Conservation (phyloP, 225 moss, liverwort and hornwort species). For the Asterella californica region DNA sequence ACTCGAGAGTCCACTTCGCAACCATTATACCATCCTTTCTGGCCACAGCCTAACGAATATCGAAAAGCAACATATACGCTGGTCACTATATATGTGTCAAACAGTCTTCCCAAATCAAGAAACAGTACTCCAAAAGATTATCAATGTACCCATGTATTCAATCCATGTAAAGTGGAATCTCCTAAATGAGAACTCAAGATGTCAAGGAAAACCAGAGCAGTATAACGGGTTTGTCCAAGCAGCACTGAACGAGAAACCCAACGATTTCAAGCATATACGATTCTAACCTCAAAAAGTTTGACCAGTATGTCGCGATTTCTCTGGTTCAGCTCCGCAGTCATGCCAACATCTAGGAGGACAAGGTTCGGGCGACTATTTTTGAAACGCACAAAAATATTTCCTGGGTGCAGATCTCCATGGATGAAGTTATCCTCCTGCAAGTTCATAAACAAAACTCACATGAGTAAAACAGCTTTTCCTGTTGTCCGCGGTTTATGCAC, state of each 20-base stretch:
- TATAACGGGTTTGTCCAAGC: neutral
- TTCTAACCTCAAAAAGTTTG: slow-evolving; percentile 70
- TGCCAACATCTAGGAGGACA: slow-evolving; percentile 85
- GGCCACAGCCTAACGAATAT: slow-evolving; percentile 62
- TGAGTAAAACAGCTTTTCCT: no score
- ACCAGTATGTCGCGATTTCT: slow-evolving; percentile 61
- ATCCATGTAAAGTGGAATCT: neutral
- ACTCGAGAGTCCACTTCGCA: slow-evolving; percentile 68
- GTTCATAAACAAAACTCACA: neutral
- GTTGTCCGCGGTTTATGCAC: no score
- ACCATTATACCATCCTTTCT: slow-evolving; percentile 66
- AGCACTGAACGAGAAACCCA: neutral
- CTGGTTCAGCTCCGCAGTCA: slow-evolving; percentile 82
- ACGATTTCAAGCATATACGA: neutral
- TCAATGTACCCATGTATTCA: neutral
- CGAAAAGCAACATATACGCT: neutral
- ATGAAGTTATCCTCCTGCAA: slow-evolving; percentile 72
- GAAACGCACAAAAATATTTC: slow-evolving; percentile 93
- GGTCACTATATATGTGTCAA: neutral
- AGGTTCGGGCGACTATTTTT: slow-evolving; percentile 65
- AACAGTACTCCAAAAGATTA: neutral
- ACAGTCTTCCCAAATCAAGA: neutral
- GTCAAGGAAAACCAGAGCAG: neutral
- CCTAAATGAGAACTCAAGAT: neutral
- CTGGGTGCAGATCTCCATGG: slow-evolving; percentile 93